Evolutionary conservation across 805 yeast genomes (phyloP).

Genomic region (Clavispora phyllophila): DNA sequence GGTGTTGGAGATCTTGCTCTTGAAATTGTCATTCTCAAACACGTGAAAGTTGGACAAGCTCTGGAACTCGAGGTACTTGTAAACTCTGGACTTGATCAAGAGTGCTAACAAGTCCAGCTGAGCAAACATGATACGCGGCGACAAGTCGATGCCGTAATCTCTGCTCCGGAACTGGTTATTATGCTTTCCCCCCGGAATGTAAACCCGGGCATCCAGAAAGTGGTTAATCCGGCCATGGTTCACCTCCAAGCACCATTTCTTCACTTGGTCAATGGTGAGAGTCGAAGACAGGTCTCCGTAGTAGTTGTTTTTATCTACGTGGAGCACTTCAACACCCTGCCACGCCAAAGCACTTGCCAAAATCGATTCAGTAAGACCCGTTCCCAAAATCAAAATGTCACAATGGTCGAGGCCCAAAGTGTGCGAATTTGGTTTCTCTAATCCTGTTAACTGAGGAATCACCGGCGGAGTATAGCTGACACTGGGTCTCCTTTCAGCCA

Average conservation of each 20-base stretch:
- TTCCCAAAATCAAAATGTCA: conserved; percentile 88
- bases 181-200: conserved; percentile 60
- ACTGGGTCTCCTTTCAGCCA: conserved; percentile 66
- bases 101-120: conserved; percentile 80
- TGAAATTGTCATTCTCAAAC: conserved; percentile 88
- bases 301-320: conserved; percentile 76
- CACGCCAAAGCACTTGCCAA: conserved; percentile 93
- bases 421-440: conserved; percentile 65
- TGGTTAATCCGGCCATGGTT: conserved; percentile 43
- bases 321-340: conserved; percentile 96
- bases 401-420: conserved; percentile 60
- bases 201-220: conserved; percentile 69
- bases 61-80: conserved; percentile 88
- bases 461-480: conserved; percentile 38
- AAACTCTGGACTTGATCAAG: conserved; percentile 78
- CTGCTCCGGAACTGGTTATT: conserved; percentile 50
- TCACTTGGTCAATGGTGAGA: conserved; percentile 78
- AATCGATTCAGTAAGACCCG: conserved; percentile 84
- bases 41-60: conserved; percentile 85
- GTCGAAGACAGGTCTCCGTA: conserved; percentile 91
- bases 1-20: conserved; percentile 62
- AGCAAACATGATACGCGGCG: conserved; percentile 85
- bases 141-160: conserved; percentile 82
- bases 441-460: conserved; percentile 71
- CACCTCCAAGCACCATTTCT: conserved; percentile 74